These are phyloP conservation scores for Saturnispora gosingensis DNA, from an alignment of 805 yeast genomes.

Conservation along the genomic window DNA sequence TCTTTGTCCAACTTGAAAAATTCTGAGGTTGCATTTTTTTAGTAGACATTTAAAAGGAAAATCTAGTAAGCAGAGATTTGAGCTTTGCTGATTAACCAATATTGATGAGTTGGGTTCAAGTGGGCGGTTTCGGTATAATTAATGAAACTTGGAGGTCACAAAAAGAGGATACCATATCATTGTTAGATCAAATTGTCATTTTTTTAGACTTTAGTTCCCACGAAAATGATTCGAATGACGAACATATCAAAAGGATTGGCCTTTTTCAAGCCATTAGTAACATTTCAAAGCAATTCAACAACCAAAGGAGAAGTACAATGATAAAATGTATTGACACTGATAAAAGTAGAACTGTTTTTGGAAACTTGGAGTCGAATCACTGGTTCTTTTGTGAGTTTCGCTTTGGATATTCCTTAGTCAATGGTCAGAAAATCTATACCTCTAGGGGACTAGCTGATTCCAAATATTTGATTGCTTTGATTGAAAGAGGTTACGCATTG, in stretches of 20 bases:
- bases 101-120: not conserved
- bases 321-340: conserved; percentile 25
- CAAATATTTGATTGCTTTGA: conserved; percentile 25
- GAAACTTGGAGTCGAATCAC: conserved; percentile 13
- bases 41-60: not conserved
- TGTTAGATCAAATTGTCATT: conserved; percentile 19
- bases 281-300: conserved; percentile 20
- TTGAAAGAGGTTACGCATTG: conserved; percentile 25
- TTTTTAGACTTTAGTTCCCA: conserved; percentile 17
- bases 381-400: conserved; percentile 27
- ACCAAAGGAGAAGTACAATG: not conserved
- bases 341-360: conserved; percentile 25
- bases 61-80: not conserved
- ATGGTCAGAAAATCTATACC: conserved; percentile 9
- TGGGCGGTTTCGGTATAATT: conserved; percentile 18
- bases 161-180: conserved; percentile 17
- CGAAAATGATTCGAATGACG: conserved; percentile 3
- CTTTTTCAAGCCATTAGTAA: conserved; percentile 22
- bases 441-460: conserved; percentile 26
- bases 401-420: conserved; percentile 8
- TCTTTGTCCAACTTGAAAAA: not conserved
- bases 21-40: not conserved
- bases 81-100: not conserved
- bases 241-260: conserved; percentile 15
- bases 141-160: conserved; percentile 14